Evolutionary conservation across 2,329 filamentous ascomycete genomes (phyloP).

Genomic region (Aspergillaceae sp.): DNA sequence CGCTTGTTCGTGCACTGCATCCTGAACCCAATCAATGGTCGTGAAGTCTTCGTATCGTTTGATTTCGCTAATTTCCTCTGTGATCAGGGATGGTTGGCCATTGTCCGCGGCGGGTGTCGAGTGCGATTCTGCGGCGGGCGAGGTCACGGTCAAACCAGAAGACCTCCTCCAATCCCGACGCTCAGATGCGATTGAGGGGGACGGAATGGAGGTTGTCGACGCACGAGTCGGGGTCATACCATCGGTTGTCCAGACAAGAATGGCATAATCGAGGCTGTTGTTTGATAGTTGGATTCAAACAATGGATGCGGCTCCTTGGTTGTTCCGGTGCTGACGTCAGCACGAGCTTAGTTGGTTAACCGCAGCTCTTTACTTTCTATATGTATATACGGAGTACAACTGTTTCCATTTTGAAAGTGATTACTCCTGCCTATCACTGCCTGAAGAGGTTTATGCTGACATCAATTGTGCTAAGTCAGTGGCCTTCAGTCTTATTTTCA

Average conservation of each 20-base stretch:
- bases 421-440: no score
- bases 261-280: constrained; percentile 20
- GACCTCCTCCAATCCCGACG: constrained; percentile 30
- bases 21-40: constrained; percentile 94
- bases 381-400: no score
- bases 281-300: no score
- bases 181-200: constrained; percentile 24
- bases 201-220: constrained; percentile 22
- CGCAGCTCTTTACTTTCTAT: no score
- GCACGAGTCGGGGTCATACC: constrained; percentile 35
- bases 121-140: constrained; percentile 47
- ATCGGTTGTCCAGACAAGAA: constrained; percentile 19
- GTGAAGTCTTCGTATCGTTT: constrained; percentile 99
- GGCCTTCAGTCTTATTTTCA: no score
- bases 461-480: no score
- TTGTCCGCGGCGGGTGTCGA: constrained; percentile 44
- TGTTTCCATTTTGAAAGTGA: no score
- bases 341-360: no score
- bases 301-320: no score
- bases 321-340: no score
- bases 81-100: constrained; percentile 58
- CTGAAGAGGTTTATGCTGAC: no score
- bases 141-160: constrained; percentile 48
- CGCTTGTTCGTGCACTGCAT: constrained; percentile 82
- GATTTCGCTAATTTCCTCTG: constrained; percentile 94